phyloP scores from a whole-genome alignment of 495 filamentous ascomycete genomes.

The Articulospora tetracladia region DNA sequence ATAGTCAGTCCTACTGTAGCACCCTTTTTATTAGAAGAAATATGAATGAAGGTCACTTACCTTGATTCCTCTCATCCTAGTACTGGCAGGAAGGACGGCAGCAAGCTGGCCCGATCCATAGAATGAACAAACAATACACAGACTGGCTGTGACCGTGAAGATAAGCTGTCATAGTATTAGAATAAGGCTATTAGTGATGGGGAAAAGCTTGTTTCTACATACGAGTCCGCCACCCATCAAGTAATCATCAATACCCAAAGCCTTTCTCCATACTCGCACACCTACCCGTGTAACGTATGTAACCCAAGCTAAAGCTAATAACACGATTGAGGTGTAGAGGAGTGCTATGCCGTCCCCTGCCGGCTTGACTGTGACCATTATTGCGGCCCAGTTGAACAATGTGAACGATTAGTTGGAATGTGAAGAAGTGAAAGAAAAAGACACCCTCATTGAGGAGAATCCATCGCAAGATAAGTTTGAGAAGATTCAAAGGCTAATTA shows the following conservation, averaged over 20 bases:
- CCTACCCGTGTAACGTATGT: neutral
- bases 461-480: neutral
- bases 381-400: neutral
- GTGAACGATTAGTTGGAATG: neutral
- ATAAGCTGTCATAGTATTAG: neutral
- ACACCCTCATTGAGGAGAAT: neutral
- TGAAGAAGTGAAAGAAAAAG: neutral
- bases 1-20: too few relatives aligned
- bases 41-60: neutral
- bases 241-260: neutral
- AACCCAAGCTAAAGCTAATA: neutral
- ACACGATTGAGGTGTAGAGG: neutral
- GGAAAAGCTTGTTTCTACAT: neutral
- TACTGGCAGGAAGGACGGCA: neutral
- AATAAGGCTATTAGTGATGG: neutral
- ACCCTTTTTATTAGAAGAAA: neutral
- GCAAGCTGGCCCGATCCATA: neutral
- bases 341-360: neutral
- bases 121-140: neutral
- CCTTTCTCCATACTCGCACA: neutral
- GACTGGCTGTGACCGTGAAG: neutral
- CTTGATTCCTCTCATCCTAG: neutral
- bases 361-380: conserved; percentile 2
- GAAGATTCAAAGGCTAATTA: neutral
- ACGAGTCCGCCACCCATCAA: neutral